Evolutionary conservation across 352 stramenopile species (phyloP).

Genomic region (Phytophthora boehmeriae): DNA sequence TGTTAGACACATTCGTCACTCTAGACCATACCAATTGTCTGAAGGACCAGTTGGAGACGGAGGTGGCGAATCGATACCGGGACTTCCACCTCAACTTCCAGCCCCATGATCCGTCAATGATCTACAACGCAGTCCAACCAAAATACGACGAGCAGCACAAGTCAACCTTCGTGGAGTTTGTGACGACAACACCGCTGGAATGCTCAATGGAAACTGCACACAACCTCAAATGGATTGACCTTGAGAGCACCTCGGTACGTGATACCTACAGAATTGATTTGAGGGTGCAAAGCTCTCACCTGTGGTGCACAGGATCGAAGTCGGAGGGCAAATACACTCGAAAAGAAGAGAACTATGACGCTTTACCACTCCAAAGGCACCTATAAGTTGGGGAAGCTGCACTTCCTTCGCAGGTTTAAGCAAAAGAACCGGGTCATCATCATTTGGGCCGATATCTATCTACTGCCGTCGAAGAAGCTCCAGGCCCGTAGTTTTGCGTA

Average conservation of each 20-base stretch:
- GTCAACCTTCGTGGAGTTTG: conserved; percentile 11
- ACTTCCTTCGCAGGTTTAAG: conserved; percentile 16
- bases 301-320: background rate
- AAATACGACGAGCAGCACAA: conserved; percentile 13
- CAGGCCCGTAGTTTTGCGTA: conserved; percentile 10
- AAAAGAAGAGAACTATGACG: conserved; percentile 7
- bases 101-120: background rate
- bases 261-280: background rate
- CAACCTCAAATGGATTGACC: conserved; percentile 12
- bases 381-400: conserved; percentile 12
- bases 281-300: background rate
- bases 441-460: conserved; percentile 9
- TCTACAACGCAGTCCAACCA: background rate
- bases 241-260: conserved; percentile 6
- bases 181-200: conserved; percentile 14
- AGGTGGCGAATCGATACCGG: conserved; percentile 4
- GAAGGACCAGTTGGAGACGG: conserved; percentile 10
- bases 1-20: background rate
- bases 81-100: conserved; percentile 10
- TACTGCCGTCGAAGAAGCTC: conserved; percentile 14
- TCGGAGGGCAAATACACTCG: conserved; percentile 4
- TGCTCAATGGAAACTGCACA: conserved; percentile 7
- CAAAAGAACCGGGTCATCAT: conserved; percentile 15
- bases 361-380: conserved; percentile 1
- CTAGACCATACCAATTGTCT: background rate